These are phyloP conservation scores for Cicer pinnatifidum DNA, from an alignment of 306 rosid species.

Conservation along the genomic window DNA sequence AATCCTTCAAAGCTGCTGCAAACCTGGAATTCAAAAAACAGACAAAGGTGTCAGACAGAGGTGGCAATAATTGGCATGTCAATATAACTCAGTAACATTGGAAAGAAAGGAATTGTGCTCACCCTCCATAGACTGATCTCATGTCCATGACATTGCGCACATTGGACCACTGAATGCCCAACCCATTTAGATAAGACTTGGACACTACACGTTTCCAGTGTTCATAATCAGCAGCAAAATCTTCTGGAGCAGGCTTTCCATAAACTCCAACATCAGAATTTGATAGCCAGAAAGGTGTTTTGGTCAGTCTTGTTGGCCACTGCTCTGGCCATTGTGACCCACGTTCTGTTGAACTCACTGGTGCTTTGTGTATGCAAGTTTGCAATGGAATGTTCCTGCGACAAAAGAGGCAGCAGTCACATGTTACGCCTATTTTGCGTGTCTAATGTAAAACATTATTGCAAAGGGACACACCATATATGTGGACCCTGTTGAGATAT, in stretches of 20 bases:
- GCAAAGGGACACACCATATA: neutral
- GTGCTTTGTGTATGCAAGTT: slow-evolving; percentile 89
- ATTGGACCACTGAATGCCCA: slow-evolving; percentile 83
- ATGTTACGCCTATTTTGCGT: neutral
- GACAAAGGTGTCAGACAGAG: slow-evolving; percentile 34
- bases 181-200: slow-evolving; percentile 74
- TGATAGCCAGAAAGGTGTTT: slow-evolving; percentile 85
- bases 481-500: no score
- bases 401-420: slow-evolving; percentile 41
- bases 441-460: slow-evolving; percentile 1
- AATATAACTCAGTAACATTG: slow-evolving; percentile 28
- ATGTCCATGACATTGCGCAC: slow-evolving; percentile 98
- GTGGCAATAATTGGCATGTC: slow-evolving; percentile 4
- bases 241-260: slow-evolving; percentile 95
- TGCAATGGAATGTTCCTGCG: slow-evolving; percentile 80
- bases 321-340: slow-evolving; percentile 94
- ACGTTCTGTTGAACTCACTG: slow-evolving; percentile 63
- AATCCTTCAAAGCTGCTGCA: slow-evolving; percentile 53
- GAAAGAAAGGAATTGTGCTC: slow-evolving; percentile 43
- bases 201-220: slow-evolving; percentile 84
- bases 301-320: slow-evolving; percentile 84
- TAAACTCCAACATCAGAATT: slow-evolving; percentile 87
- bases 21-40: slow-evolving; percentile 46
- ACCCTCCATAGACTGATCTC: slow-evolving; percentile 88
- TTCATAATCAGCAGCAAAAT: slow-evolving; percentile 74